Conservation (phyloP, 768 basidiomycete genomes). For the Leucosporidium scottii region DNA sequence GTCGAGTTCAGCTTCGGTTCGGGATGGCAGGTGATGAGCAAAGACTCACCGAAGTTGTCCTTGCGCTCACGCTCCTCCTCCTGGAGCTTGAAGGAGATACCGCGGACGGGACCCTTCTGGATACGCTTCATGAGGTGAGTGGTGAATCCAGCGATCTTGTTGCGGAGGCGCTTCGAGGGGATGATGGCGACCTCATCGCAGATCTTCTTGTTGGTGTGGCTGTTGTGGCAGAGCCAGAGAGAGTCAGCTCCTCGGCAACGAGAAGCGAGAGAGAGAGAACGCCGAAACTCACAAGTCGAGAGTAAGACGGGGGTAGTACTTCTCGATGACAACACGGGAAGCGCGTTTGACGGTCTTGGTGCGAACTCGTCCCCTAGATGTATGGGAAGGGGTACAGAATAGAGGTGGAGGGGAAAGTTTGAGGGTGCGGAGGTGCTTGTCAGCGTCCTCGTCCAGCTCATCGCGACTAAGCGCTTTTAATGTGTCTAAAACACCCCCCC, state of each 20-base stretch:
- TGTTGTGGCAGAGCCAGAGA: not conserved
- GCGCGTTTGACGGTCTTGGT: constrained; percentile 99
- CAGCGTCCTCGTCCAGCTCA: constrained; percentile 21
- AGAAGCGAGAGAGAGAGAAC: not conserved
- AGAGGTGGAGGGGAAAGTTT: not conserved
- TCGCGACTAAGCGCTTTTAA: not conserved
- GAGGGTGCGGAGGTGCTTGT: no score
- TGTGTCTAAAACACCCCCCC: not conserved
- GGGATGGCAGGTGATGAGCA: no score
- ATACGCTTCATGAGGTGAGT: constrained; percentile 99
- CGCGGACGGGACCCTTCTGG: constrained; percentile 93
- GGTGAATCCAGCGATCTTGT: constrained; percentile 99
- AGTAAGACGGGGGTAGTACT: constrained; percentile 99
- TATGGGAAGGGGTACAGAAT: not conserved
- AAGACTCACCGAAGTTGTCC: constrained; percentile 65
- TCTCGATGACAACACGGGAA: constrained; percentile 97
- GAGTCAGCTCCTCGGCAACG: constrained; percentile 1
- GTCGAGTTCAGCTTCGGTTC: not conserved
- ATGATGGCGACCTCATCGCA: constrained; percentile 58
- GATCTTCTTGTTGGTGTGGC: constrained; percentile 48
- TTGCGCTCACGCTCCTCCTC: constrained; percentile 99
- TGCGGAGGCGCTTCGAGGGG: constrained; percentile 96
- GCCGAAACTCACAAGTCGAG: constrained; percentile 78
- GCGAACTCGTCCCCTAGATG: constrained; percentile 85
- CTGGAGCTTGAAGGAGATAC: constrained; percentile 99